These are phyloP conservation scores for Chaetomium globosum DNA, from an alignment of 2,329 filamentous ascomycete genomes.

Conservation along the genomic window DNA sequence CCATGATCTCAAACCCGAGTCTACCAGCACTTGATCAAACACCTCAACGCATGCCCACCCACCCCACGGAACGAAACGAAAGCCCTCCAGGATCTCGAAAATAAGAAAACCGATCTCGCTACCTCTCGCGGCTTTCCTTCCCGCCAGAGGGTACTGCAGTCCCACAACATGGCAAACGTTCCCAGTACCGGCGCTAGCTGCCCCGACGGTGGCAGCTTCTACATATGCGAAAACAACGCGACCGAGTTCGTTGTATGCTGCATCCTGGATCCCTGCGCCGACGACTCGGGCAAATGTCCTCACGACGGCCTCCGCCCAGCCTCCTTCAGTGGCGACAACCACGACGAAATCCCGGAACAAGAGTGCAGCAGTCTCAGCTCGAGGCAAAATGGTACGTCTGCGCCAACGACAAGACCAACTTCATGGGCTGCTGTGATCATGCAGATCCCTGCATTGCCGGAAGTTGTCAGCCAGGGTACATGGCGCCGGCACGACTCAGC, in stretches of 20 bases:
- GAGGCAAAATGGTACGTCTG: not conserved
- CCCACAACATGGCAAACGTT: not conserved
- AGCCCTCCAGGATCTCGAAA: too few relatives aligned
- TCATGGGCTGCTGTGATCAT: constrained; percentile 1
- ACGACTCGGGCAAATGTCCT: not conserved
- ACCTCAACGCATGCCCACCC: too few relatives aligned
- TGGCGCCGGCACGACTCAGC: too few relatives aligned
- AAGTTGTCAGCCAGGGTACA: not conserved
- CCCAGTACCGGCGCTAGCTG: constrained; percentile 35
- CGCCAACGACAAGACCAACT: not conserved
- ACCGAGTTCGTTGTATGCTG: constrained; percentile 49
- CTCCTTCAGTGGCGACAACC: not conserved
- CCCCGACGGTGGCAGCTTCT: constrained; percentile 42
- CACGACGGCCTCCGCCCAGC: not conserved
- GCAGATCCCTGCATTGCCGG: not conserved
- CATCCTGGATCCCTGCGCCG: constrained; percentile 34
- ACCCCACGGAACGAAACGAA: too few relatives aligned
- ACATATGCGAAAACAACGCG: constrained; percentile 42
- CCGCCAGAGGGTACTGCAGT: not conserved
- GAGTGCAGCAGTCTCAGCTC: not conserved
- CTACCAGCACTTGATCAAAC: too few relatives aligned
- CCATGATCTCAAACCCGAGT: not conserved
- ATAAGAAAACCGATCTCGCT: too few relatives aligned
- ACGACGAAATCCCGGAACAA: not conserved
- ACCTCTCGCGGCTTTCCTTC: too few relatives aligned